A percentile compares a stretch with the other conserved stretches of the same genome.
Evolutionary conservation across 2,329 filamentous ascomycete genomes (phyloP).

Genomic region (Colletotrichum lindemuthianum): DNA sequence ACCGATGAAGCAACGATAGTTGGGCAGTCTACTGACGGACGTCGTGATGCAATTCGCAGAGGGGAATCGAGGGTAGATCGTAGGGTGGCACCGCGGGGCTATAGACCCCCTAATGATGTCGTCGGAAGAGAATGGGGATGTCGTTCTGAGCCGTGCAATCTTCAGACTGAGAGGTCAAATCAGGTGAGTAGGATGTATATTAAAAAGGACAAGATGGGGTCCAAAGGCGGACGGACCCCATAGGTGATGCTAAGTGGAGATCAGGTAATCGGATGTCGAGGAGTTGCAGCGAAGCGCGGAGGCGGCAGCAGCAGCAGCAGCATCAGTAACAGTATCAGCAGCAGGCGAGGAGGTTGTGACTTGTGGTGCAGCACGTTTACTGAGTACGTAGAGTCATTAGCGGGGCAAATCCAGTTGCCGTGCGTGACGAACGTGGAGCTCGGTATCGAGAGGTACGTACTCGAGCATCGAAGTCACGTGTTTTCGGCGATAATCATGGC

Average conservation of each 20-base stretch:
- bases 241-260: slow-evolving; percentile 43
- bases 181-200: slow-evolving; percentile 19
- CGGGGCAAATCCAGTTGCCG: slow-evolving; percentile 46
- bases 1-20: slow-evolving; percentile 12
- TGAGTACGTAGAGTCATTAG: slow-evolving; percentile 47
- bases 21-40: slow-evolving; percentile 2
- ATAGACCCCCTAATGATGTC: not conserved
- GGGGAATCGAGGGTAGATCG: not conserved
- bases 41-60: slow-evolving; percentile 27
- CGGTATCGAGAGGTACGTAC: slow-evolving; percentile 28
- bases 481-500: too few species aligned
- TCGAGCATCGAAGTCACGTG: too few species aligned
- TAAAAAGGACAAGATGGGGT: slow-evolving; percentile 42
- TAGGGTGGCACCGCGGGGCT: not conserved
- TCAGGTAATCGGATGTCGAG: slow-evolving; percentile 48
- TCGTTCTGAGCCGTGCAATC: not conserved
- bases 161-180: not conserved
- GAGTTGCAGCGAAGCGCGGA: slow-evolving; percentile 34
- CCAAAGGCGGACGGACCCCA: slow-evolving; percentile 49
- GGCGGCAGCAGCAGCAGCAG: slow-evolving; percentile 42
- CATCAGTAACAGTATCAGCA: slow-evolving; percentile 16
- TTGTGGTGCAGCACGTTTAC: too few species aligned
- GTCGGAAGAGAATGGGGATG: not conserved
- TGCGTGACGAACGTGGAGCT: slow-evolving; percentile 40
- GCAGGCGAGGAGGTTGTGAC: too few species aligned